These are phyloP conservation scores for Annona cherimola DNA, from an alignment of 164 flowering plant genomes.

Conservation along the genomic window DNA sequence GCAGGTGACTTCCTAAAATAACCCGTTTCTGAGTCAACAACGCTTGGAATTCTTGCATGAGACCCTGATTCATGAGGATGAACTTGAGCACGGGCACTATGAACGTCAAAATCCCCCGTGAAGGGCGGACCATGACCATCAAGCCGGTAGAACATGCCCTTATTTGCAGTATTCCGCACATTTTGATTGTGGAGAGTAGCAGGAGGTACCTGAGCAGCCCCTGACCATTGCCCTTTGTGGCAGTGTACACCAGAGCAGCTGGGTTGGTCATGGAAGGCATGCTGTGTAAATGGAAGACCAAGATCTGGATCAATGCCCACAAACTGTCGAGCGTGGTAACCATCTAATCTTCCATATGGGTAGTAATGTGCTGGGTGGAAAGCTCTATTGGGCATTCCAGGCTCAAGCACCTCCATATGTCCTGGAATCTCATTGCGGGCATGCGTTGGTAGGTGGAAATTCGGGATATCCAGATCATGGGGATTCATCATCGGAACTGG, in stretches of 20 bases:
- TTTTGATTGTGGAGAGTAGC: constrained; percentile 23
- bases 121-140: constrained; percentile 26
- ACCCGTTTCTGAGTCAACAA: constrained; percentile 31
- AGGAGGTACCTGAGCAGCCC: constrained; percentile 33
- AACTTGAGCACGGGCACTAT: constrained; percentile 21
- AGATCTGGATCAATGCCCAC: constrained; percentile 19
- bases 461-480: constrained; percentile 29
- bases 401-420: constrained; percentile 35
- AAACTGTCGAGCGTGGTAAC: constrained; percentile 33
- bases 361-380: constrained; percentile 25
- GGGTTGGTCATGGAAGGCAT: constrained; percentile 43
- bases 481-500: constrained; percentile 23
- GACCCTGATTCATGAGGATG: constrained; percentile 25
- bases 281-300: constrained; percentile 29
- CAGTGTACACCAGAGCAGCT: constrained; percentile 59
- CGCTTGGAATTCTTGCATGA: constrained; percentile 40
- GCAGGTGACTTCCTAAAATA: constrained; percentile 29
- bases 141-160: constrained; percentile 28
- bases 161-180: constrained; percentile 24
- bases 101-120: constrained; percentile 24
- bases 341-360: constrained; percentile 8
- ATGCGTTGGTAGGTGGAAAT: constrained; percentile 35
- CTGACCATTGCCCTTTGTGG: constrained; percentile 36
- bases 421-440: constrained; percentile 32
- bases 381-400: constrained; percentile 29